Evolutionary conservation across 768 basidiomycete genomes (phyloP).

Genomic region (Russula virescens): DNA sequence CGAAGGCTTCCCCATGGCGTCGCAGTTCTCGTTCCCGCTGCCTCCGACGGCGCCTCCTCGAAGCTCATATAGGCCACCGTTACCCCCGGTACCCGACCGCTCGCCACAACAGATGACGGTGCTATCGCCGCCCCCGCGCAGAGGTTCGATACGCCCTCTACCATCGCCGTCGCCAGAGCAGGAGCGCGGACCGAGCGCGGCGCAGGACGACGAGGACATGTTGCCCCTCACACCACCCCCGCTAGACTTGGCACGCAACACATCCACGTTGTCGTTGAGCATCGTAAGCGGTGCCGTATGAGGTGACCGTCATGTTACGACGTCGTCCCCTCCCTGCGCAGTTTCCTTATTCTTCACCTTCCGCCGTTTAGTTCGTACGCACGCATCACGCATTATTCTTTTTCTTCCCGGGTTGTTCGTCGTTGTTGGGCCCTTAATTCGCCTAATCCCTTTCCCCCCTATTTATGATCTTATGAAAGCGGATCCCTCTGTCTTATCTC

Average conservation of each 20-base stretch:
- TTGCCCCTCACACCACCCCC: conserved; percentile 4
- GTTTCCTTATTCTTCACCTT: background rate
- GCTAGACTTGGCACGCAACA: conserved; percentile 19
- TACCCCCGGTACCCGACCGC: conserved; percentile 25
- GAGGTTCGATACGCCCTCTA: conserved; percentile 36
- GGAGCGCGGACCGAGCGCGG: conserved; percentile 11
- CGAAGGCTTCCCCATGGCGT: background rate
- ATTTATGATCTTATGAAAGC: conserved; percentile 6
- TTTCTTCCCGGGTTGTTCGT: background rate
- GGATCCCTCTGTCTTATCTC: conserved; percentile 1
- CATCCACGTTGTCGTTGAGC: conserved; percentile 24
- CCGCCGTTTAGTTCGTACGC: background rate
- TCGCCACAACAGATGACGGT: conserved; percentile 40
- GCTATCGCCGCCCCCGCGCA: conserved; percentile 59
- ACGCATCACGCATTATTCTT: background rate
- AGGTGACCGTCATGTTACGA: background rate
- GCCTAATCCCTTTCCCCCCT: background rate
- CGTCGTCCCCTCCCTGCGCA: background rate
- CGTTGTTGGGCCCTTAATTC: background rate
- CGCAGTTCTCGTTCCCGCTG: conserved; percentile 12
- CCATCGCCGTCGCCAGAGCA: conserved; percentile 16
- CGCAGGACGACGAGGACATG: background rate
- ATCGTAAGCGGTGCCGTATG: conserved; percentile 21
- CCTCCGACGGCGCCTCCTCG: conserved; percentile 26
- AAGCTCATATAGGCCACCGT: conserved; percentile 27